Percentiles rank a stretch among this genome's conserved stretches.
These are phyloP conservation scores for Phanerochaete carnosa DNA, from an alignment of 768 basidiomycete species.

Conservation along the genomic window DNA sequence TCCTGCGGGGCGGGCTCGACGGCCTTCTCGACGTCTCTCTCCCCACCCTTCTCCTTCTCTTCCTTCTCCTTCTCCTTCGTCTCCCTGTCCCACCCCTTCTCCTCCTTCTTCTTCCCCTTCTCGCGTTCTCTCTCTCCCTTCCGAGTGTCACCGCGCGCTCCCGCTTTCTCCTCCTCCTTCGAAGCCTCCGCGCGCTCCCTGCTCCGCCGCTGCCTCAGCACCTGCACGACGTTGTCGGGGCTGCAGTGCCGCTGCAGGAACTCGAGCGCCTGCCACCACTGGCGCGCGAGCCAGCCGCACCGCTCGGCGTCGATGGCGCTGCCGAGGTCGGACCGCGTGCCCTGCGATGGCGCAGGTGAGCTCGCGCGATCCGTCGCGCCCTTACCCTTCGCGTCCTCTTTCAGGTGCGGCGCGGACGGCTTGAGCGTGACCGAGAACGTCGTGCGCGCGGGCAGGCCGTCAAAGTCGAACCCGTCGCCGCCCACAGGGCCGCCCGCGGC, in stretches of 20 bases:
- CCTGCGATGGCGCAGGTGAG: neutral
- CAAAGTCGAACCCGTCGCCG: slow-evolving; percentile 30
- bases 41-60: neutral
- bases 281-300: neutral
- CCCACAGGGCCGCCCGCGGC: slow-evolving; percentile 7
- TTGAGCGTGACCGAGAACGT: neutral
- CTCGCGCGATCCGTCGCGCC: neutral
- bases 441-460: slow-evolving; percentile 28
- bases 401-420: neutral
- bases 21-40: neutral
- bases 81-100: no score
- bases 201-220: neutral
- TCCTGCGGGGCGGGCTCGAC: neutral
- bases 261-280: slow-evolving; percentile 14
- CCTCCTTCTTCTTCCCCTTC: neutral
- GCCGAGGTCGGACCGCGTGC: neutral
- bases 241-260: slow-evolving; percentile 20
- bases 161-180: neutral
- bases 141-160: neutral
- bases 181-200: neutral
- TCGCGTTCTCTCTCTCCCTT: neutral
- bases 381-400: neutral
- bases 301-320: slow-evolving; percentile 1
- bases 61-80: no score
- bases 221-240: slow-evolving; percentile 22